Base-by-base conservation (phyloP, 495 filamentous ascomycete genomes). In the Chaetomium cochliodes region DNA sequence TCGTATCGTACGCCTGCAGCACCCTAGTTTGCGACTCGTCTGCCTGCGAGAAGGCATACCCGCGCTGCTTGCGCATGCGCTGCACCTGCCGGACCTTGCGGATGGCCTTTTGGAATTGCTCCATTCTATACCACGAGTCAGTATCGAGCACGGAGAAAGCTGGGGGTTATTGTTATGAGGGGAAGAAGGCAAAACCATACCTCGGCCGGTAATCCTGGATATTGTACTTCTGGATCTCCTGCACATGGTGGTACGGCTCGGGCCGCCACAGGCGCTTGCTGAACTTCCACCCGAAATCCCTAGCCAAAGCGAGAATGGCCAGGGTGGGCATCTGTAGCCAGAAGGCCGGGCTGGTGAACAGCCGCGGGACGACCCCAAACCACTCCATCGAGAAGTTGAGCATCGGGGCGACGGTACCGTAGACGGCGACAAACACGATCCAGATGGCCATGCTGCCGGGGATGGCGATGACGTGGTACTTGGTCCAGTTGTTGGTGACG, bases 141-240 rank as follows among this genome's bases (percentile, higher is more conserved):
- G 46, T 18, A 9, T 60, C 57, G 49, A 13, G 44, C 23, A 5
- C 16, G 42, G 30, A 62, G 13, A 39, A 61, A 18, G 3, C 26
- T 9, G 13, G 16, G 23, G 37, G 16, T 2, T 16, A 46, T 33
- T 33, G n/a, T 7, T 7, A 33, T 33, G 41, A n/a, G 41, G 25
- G 52, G 52, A 5, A 15, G 13, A 9, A 7, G 22, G 5, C 11
- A 8, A 16, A 65, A 63, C 68, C 74, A 53, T 85, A 90, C 84
- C 93, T 82, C 49, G 94, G 94, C 65, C 96, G 84, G 75, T 99
- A 99, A 79, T 99, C 96, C 77, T 98, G 96, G 60, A 99, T 96
- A 71, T 99, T 99, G 80, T 96, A 99, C 77, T 99, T 99, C 77
- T 99, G 96, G 67, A 99, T 99, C 78, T 99, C 96, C 79, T 99